Evolutionary conservation across 2,329 filamentous ascomycete species (phyloP), one percentile per base, ranked within the genome.

Genomic region (Trichoderma sp.): DNA sequence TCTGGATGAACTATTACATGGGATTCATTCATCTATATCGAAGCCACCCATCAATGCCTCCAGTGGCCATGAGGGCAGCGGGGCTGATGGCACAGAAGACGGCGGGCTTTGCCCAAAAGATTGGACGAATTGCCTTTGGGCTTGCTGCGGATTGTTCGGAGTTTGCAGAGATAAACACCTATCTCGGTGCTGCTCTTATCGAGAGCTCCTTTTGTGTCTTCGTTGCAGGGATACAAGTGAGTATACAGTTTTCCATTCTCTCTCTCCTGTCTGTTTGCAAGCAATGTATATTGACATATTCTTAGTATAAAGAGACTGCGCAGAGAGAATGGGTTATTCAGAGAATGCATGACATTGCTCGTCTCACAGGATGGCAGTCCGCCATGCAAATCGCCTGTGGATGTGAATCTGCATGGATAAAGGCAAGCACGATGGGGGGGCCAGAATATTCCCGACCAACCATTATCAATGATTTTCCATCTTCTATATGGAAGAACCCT

Each of bases 1-100:
- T 97, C 27, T 97, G 94, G 93, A 89, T 92, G 76, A 91, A 94
- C 72, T 94, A 92, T 78, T 92, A 97, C 79, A 92, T 95, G 84
- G 90, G 91, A 0, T 85, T 93, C 58, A 95, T 98, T 69, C 86
- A 94, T 66, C 86, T 96, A n/a, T 84, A 95, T 70, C 87, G 96
- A 40, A 86, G 90, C 0, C 94, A 97, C 73, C 96, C 96, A 0
- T 88, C 87, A 29, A 97, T 97, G 94, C 95, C 94, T 0, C 93
- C 95, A 0, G 90, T 94, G 10, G 92, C 94, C 43, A 94, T 97
- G 88, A 88, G 94, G 74, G 94, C 96, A 3, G 93, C 93, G 0
- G 91, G 91, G 8, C 85, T 96, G 72, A 89, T 92, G 11, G 93
- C 93, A 0, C 83, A 83, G 16, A 87, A 91, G 61, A 97, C 95